A percentile compares a stretch with the other conserved stretches of the same genome.
phyloP scores from a whole-genome alignment of 2,329 filamentous ascomycete genomes.

The Alternaria tenuissima region DNA sequence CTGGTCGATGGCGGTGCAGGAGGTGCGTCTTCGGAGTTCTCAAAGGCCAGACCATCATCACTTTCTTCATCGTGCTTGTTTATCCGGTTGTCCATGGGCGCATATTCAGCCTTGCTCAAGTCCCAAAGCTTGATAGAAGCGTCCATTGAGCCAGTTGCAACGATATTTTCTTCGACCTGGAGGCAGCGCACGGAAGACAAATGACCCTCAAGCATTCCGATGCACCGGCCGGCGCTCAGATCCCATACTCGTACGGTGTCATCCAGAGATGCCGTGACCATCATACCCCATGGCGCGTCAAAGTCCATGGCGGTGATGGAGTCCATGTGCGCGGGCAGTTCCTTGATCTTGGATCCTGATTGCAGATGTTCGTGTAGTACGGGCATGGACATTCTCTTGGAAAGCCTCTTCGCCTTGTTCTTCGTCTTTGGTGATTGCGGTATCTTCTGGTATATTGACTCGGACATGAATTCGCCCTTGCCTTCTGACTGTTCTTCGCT shows the following conservation, averaged over 20 bases:
- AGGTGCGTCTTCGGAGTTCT: constrained; percentile 75
- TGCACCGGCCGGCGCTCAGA: constrained; percentile 89
- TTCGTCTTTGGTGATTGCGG: constrained; percentile 63
- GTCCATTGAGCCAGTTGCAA: constrained; percentile 93
- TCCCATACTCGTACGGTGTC: constrained; percentile 98
- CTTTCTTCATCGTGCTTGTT: constrained; percentile 54
- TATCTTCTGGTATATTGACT: constrained; percentile 95
- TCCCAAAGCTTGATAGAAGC: constrained; percentile 96
- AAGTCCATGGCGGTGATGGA: constrained; percentile 91
- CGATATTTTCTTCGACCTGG: constrained; percentile 94
- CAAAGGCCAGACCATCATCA: constrained; percentile 72
- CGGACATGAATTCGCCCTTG: constrained; percentile 82
- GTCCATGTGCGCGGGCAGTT: constrained; percentile 88
- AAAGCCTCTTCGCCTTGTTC: constrained; percentile 61
- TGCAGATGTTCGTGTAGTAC: constrained; percentile 96
- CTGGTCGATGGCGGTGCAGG: constrained; percentile 73
- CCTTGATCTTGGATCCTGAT: constrained; percentile 84
- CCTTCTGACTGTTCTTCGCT: constrained; percentile 65
- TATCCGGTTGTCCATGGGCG: constrained; percentile 68
- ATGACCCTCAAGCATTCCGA: constrained; percentile 91
- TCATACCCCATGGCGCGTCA: constrained; percentile 93
- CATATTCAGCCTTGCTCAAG: constrained; percentile 85
- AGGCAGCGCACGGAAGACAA: constrained; percentile 90
- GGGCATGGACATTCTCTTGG: constrained; percentile 84
- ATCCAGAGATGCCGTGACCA: constrained; percentile 91